Conservation (phyloP, 441 rosid species). For the Pelargonium exstipulatum region DNA sequence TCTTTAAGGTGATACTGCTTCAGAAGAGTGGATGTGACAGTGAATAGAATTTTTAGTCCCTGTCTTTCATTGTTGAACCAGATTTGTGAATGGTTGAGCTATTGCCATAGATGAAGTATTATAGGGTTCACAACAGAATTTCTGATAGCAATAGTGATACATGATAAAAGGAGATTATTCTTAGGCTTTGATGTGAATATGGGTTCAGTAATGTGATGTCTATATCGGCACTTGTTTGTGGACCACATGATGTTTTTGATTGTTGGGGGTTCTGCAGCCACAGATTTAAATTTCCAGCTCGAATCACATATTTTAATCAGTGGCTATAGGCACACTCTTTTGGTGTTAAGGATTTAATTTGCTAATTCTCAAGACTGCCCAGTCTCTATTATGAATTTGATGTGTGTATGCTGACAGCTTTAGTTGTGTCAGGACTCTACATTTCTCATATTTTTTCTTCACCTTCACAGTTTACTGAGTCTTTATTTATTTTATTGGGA, state of each 20-base stretch:
- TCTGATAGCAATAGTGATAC: too few relatives aligned
- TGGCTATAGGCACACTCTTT: too few relatives aligned
- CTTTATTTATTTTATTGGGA: slow-evolving; percentile 8
- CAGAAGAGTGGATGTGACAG: too few relatives aligned
- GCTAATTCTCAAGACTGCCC: too few relatives aligned
- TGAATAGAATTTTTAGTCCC: too few relatives aligned
- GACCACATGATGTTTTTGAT: not conserved
- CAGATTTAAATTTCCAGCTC: not conserved
- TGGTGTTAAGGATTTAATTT: too few relatives aligned
- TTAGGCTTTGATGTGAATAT: not conserved
- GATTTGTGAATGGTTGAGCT: too few relatives aligned
- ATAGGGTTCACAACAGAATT: not conserved
- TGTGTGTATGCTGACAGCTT: too few relatives aligned
- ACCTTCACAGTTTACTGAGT: slow-evolving; percentile 23
- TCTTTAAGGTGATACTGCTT: too few relatives aligned
- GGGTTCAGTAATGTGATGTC: slow-evolving; percentile 4
- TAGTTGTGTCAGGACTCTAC: not conserved
- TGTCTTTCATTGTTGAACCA: too few relatives aligned
- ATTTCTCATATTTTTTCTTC: not conserved
- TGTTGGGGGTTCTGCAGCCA: slow-evolving; percentile 1
- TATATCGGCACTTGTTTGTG: not conserved
- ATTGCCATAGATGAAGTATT: not conserved
- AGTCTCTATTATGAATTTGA: too few relatives aligned
- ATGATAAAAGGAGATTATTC: too few relatives aligned
- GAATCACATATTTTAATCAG: not conserved